These are phyloP conservation scores for Cyphellophora attinorum DNA, from an alignment of 2,329 filamentous ascomycete genomes.

Conservation along the genomic window DNA sequence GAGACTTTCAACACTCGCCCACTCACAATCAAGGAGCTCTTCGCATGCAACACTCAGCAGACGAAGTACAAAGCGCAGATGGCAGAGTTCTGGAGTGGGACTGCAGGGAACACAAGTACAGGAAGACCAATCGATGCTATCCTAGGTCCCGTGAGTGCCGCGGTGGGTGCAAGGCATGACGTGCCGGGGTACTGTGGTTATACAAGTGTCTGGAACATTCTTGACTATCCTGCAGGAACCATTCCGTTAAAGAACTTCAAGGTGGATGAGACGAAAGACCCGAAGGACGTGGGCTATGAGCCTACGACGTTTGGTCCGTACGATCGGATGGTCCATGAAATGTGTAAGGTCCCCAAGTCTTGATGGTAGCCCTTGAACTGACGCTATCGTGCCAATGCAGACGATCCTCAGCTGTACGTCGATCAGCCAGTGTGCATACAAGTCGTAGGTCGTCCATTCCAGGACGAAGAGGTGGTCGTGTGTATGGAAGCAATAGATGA, in stretches of 20 bases:
- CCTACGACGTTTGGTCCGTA: constrained; percentile 17
- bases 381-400: constrained; percentile 6
- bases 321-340: constrained; percentile 37
- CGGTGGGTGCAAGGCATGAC: constrained; percentile 35
- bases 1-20: constrained; percentile 41
- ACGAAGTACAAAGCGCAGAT: constrained; percentile 37
- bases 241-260: constrained; percentile 44
- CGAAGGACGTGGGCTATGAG: constrained; percentile 12
- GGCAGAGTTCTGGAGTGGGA: constrained; percentile 35
- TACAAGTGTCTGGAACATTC: constrained; percentile 57
- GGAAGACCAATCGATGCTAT: constrained; percentile 24
- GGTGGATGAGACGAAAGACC: constrained; percentile 32
- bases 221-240: constrained; percentile 55
- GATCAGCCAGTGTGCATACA: constrained; percentile 45
- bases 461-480: constrained; percentile 42
- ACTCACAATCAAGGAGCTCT: constrained; percentile 4
- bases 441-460: constrained; percentile 41
- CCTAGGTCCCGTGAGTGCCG: constrained; percentile 10
- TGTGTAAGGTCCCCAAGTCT: constrained; percentile 22
- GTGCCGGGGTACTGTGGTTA: constrained; percentile 54
- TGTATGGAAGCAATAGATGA: constrained; percentile 8
- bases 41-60: constrained; percentile 27
- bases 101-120: constrained; percentile 37
- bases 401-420: constrained; percentile 36
- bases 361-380: background rate